These are phyloP conservation scores for Aeminium ludgeri DNA, from an alignment of 495 filamentous ascomycete genomes.

Conservation along the genomic window DNA sequence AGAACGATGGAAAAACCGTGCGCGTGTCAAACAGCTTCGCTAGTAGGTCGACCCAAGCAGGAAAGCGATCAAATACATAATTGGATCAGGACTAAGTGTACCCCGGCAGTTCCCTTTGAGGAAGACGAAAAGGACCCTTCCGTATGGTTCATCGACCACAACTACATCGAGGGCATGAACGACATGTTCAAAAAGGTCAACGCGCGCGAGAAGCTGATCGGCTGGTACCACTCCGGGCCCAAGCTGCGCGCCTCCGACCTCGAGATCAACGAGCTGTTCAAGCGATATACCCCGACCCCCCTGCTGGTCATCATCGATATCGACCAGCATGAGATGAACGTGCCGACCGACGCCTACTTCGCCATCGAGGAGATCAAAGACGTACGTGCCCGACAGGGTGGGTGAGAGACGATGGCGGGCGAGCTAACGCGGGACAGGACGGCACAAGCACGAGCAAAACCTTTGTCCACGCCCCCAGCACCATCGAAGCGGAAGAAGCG, in stretches of 20 bases:
- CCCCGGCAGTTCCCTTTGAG: conserved; percentile 77
- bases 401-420: conserved; percentile 1
- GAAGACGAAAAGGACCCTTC: conserved; percentile 97
- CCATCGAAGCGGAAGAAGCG: conserved; percentile 96
- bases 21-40: conserved; percentile 98
- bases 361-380: conserved; percentile 99
- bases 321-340: conserved; percentile 93
- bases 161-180: conserved; percentile 98
- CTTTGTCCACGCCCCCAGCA: conserved; percentile 97
- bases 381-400: conserved; percentile 54
- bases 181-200: conserved; percentile 99
- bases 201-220: conserved; percentile 94
- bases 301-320: conserved; percentile 96
- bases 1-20: conserved; percentile 88
- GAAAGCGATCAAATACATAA: background rate
- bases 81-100: background rate
- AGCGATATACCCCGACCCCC: conserved; percentile 93
- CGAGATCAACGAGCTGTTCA: conserved; percentile 99
- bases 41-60: conserved; percentile 40
- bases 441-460: conserved; percentile 93
- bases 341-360: conserved; percentile 97
- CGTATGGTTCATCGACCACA: conserved; percentile 98
- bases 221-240: conserved; percentile 97
- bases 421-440: conserved; percentile 46
- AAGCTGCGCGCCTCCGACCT: conserved; percentile 94